Evolutionary conservation across 2,329 filamentous ascomycete genomes (phyloP).

Genomic region (Colletotrichum eremochloae): DNA sequence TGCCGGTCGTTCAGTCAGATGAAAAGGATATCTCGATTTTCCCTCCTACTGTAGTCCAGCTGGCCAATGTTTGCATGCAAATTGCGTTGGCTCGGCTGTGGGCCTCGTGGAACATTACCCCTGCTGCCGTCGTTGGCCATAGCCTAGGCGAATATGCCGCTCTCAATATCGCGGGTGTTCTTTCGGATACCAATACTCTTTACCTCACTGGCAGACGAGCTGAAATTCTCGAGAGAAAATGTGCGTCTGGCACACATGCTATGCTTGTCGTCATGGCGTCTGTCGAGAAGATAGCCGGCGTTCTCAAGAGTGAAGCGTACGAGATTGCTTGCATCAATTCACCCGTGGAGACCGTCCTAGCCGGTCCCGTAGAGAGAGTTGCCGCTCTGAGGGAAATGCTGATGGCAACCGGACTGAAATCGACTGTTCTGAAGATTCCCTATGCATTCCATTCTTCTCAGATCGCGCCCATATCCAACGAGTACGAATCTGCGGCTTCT

Average conservation of each 20-base stretch:
- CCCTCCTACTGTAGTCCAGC: constrained; percentile 62
- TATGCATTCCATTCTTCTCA: constrained; percentile 68
- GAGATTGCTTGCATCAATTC: no score
- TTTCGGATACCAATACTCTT: constrained; percentile 78
- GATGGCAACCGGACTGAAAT: no score
- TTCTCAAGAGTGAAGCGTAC: constrained; percentile 66
- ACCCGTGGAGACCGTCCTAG: no score
- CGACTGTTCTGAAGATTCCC: constrained; percentile 63
- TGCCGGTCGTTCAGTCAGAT: no score
- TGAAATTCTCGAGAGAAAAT: constrained; percentile 72
- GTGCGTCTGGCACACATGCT: constrained; percentile 75
- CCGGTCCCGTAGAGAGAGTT: no score
- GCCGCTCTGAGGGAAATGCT: no score
- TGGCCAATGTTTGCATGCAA: constrained; percentile 66
- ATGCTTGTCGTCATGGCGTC: constrained; percentile 65
- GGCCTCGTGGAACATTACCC: constrained; percentile 66
- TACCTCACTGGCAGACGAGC: constrained; percentile 78
- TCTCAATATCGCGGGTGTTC: constrained; percentile 76
- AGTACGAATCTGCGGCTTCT: no score
- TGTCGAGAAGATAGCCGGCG: constrained; percentile 66
- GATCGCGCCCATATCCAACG: constrained; percentile 60
- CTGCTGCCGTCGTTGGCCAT: constrained; percentile 69
- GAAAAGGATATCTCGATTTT: background rate
- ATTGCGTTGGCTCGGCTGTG: constrained; percentile 69
- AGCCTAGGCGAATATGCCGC: constrained; percentile 82